A percentile compares a stretch with the other conserved stretches of the same genome.
phyloP scores from a whole-genome alignment of 495 filamentous ascomycete genomes.

The Delitschia confertaspora region DNA sequence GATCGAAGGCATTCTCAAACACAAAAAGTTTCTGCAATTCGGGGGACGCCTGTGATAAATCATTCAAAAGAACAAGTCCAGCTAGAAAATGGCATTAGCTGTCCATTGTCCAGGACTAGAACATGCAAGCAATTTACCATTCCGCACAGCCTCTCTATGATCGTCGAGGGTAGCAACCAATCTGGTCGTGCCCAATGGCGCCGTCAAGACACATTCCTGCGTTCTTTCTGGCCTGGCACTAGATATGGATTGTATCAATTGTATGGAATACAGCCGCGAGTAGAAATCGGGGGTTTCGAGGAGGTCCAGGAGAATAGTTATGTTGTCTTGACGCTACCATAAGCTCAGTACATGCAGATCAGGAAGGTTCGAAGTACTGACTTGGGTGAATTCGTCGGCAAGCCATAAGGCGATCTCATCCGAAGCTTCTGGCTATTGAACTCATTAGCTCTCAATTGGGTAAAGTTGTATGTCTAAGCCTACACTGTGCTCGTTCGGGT shows the following conservation, averaged over 20 bases:
- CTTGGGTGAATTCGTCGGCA: slow-evolving; percentile 95
- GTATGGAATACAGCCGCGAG: slow-evolving; percentile 82
- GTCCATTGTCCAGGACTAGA: not conserved
- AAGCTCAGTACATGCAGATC: slow-evolving; percentile 36
- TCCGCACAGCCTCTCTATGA: slow-evolving; percentile 76
- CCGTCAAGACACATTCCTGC: slow-evolving; percentile 88
- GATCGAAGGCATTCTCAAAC: slow-evolving; percentile 87
- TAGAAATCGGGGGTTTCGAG: slow-evolving; percentile 85
- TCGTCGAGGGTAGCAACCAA: slow-evolving; percentile 80
- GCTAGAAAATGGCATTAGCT: slow-evolving; percentile 36
- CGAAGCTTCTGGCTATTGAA: slow-evolving; percentile 75
- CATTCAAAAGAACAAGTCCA: slow-evolving; percentile 58
- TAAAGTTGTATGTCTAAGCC: slow-evolving; percentile 26
- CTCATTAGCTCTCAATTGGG: slow-evolving; percentile 27
- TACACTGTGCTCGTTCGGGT: slow-evolving; percentile 60
- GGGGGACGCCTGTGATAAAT: slow-evolving; percentile 59
- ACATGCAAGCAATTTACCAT: slow-evolving; percentile 45
- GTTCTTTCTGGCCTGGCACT: slow-evolving; percentile 83
- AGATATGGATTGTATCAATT: slow-evolving; percentile 79
- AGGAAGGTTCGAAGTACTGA: slow-evolving; percentile 32
- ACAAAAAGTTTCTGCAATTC: slow-evolving; percentile 91
- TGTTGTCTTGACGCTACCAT: slow-evolving; percentile 85
- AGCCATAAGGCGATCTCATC: slow-evolving; percentile 96
- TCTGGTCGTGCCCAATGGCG: slow-evolving; percentile 78
- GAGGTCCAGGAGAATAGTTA: slow-evolving; percentile 80